Evolutionary conservation across 176 grass and related monocot species (phyloP).

Genomic region (Musa beccarii): DNA sequence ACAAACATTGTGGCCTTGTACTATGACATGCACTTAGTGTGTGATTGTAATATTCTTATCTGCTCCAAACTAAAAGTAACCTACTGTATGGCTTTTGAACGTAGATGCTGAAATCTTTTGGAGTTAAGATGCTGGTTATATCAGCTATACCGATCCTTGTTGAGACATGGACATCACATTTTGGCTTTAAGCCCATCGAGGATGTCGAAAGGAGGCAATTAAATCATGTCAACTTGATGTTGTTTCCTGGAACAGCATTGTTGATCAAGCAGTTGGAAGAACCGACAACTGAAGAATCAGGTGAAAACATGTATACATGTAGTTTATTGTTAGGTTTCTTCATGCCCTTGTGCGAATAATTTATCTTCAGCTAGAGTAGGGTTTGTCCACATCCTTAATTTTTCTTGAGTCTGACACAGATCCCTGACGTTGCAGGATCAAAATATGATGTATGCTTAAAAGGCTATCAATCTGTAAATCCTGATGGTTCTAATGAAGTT

Average conservation of each 20-base stretch:
- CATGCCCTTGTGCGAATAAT: background rate
- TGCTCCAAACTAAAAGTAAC: background rate
- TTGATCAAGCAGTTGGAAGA: slow-evolving; percentile 73
- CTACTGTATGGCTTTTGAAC: slow-evolving; percentile 12
- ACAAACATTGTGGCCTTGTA: background rate
- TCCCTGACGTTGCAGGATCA: background rate
- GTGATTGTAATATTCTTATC: background rate
- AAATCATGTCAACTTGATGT: slow-evolving; percentile 70
- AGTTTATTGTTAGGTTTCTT: slow-evolving; percentile 4
- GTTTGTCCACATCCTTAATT: slow-evolving; percentile 12
- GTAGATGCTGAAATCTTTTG: slow-evolving; percentile 81
- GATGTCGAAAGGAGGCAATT: slow-evolving; percentile 63
- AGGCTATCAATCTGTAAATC: background rate
- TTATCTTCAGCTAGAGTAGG: background rate
- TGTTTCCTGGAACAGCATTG: slow-evolving; percentile 77
- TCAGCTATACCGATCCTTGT: slow-evolving; percentile 86
- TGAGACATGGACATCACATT: slow-evolving; percentile 86
- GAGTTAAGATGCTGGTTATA: slow-evolving; percentile 76
- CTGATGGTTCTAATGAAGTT: background rate
- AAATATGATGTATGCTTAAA: background rate
- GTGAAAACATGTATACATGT: slow-evolving; percentile 28
- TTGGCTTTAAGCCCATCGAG: slow-evolving; percentile 81
- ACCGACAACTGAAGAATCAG: slow-evolving; percentile 40
- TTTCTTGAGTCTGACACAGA: background rate
- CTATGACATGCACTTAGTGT: background rate